phyloP scores from a whole-genome alignment of 2,329 filamentous ascomycete genomes.

The Aspergillus unguis region DNA sequence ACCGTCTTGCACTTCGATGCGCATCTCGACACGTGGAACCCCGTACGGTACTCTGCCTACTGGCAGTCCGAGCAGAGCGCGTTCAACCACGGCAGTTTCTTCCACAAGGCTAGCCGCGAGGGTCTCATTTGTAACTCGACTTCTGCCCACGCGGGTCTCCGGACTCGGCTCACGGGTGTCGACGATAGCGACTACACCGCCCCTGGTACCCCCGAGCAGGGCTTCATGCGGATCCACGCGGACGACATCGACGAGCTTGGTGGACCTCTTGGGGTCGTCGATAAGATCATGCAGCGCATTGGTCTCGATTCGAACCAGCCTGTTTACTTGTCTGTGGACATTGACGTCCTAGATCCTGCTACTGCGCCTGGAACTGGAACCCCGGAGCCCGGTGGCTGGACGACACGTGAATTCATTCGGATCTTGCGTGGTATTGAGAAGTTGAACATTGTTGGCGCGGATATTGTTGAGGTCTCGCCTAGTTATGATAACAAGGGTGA shows the following conservation, averaged over 20 bases:
- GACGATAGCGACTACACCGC: conserved; percentile 67
- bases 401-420: conserved; percentile 78
- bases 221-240: conserved; percentile 74
- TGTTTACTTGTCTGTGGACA: conserved; percentile 78
- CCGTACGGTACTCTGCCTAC: conserved; percentile 69
- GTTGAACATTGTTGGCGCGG: conserved; percentile 82
- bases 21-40: conserved; percentile 84
- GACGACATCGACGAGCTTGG: conserved; percentile 87
- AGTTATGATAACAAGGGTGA: conserved; percentile 79
- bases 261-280: conserved; percentile 61
- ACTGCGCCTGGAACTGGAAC: conserved; percentile 75
- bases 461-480: conserved; percentile 84
- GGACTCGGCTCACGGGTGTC: conserved; percentile 67
- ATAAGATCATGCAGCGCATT: conserved; percentile 66
- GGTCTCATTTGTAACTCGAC: conserved; percentile 71
- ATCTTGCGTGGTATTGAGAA: conserved; percentile 77
- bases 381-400: conserved; percentile 88
- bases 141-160: conserved; percentile 77
- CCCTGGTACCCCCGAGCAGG: conserved; percentile 63
- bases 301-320: conserved; percentile 64
- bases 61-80: conserved; percentile 69
- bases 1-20: conserved; percentile 73
- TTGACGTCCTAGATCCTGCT: conserved; percentile 75
- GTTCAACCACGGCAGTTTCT: conserved; percentile 89
- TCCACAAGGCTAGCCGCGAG: conserved; percentile 81